These are phyloP conservation scores for Diaporthe capsici DNA, from an alignment of 2,329 filamentous ascomycete species.

Conservation along the genomic window DNA sequence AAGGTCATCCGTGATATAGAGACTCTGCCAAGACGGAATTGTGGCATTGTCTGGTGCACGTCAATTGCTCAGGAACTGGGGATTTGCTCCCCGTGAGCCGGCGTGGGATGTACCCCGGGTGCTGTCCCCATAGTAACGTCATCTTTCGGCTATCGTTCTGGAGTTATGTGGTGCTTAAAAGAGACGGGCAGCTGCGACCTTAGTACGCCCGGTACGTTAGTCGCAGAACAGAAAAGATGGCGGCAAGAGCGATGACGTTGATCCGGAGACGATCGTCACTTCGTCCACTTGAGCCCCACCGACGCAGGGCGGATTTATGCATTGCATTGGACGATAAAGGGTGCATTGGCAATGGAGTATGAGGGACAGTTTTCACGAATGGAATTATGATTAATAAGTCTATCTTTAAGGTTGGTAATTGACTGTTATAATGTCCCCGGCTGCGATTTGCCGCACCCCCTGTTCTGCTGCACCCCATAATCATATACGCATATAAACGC, in stretches of 20 bases:
- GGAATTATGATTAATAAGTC: no score
- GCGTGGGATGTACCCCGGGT: not conserved
- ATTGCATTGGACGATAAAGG: not conserved
- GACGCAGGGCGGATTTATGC: not conserved
- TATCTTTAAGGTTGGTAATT: no score
- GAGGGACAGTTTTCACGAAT: no score
- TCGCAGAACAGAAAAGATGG: not conserved
- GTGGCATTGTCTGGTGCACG: not conserved
- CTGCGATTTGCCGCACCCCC: no score
- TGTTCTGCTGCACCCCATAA: no score
- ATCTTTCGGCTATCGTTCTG: not conserved
- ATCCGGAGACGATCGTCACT: not conserved
- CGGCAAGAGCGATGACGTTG: constrained; percentile 13
- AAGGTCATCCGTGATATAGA: not conserved
- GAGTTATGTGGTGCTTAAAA: not conserved
- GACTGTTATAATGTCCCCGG: no score
- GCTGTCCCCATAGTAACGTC: not conserved
- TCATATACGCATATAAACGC: no score
- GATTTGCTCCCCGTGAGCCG: not conserved
- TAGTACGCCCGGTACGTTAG: not conserved
- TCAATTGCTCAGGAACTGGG: not conserved
- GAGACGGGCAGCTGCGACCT: not conserved
- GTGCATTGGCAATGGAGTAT: no score
- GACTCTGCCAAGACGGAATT: not conserved
- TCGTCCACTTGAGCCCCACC: not conserved